Base-by-base conservation (phyloP, 495 filamentous ascomycete genomes). In the Penicillium pancosmium region DNA sequence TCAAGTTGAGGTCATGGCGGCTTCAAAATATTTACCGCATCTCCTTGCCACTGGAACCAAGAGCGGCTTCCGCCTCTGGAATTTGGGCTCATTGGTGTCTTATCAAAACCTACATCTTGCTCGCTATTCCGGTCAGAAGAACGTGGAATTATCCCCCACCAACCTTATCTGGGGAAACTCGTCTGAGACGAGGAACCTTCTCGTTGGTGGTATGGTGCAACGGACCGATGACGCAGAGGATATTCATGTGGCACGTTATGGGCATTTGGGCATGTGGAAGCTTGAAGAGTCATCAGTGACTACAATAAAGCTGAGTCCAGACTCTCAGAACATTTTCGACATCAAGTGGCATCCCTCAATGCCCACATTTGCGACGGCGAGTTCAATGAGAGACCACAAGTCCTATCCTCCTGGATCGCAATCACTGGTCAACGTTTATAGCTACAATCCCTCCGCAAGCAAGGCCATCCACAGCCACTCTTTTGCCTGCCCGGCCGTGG, bases 191-290 rank as follows among this genome's bases (percentile, higher is more conserved):
- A 79, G 73, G 4, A 73, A 88, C 52, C 73, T 89, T 10, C 75
- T 97, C 3, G 78, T 93, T 10, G 89, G 90, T 4, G 92, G 92
- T 0, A 93, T 93, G 72, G 86, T 86, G 2, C 86, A 89, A 44
- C 41, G n/a, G 23, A 83, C 77, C 6, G 73, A 83, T 2, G 80
- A 84, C 16, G 71, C 73, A 10, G 82, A 85, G 49, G 83, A 86
- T n/a, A 12, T 48, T 19, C 19, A 48, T 6, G 23, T 84, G 0
- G 59, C 83, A 70, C 60, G 74, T 61, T 68, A 76, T 62, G 92
- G 92, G 1, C 88, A 94, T 64, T 78, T 93, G n/a, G 88, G 84
- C 52, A 62, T 92, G 1, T 97, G 89, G 89, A 80, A 87, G 59
- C 78, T 87, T 1, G 57, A 74, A n/a, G 80, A 82, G 43, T 74